Conservation (phyloP, 208 protist genomes). For the Trypanosoma mega region DNA sequence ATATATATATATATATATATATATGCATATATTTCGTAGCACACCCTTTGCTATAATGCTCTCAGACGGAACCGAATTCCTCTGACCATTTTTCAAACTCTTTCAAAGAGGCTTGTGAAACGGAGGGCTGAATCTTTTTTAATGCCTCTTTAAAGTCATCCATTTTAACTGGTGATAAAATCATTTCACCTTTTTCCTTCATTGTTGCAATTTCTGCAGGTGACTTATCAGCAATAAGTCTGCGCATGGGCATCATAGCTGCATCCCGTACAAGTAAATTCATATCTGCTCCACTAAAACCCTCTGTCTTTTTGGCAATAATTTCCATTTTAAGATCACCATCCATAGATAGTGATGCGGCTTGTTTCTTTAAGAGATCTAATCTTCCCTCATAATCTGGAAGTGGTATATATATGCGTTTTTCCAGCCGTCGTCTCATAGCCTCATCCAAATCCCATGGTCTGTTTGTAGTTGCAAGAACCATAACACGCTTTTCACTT, state of each 20-base stretch:
- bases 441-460: slow-evolving; percentile 95
- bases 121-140: slow-evolving; percentile 32
- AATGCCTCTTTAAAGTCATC: slow-evolving; percentile 32
- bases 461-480: slow-evolving; percentile 87
- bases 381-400: slow-evolving; percentile 57
- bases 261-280: slow-evolving; percentile 86
- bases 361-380: slow-evolving; percentile 33
- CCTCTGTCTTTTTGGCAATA: slow-evolving; percentile 48
- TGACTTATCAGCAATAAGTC: slow-evolving; percentile 42
- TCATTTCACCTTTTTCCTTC: slow-evolving; percentile 32
- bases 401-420: slow-evolving; percentile 94
- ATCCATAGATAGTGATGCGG: slow-evolving; percentile 17
- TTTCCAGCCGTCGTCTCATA: slow-evolving; percentile 84
- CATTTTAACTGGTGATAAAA: slow-evolving; percentile 30
- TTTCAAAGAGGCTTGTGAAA: slow-evolving; percentile 23
- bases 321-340: slow-evolving; percentile 31
- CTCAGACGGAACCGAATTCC: slow-evolving; percentile 31
- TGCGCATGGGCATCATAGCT: slow-evolving; percentile 71
- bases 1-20: slow-evolving; percentile 3
- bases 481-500: slow-evolving; percentile 35
- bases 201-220: slow-evolving; percentile 24
- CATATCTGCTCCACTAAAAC: slow-evolving; percentile 87
- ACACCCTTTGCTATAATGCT: background rate
- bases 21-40: background rate
- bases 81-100: slow-evolving; percentile 34